Percentiles rank a stretch among this genome's conserved stretches.
Evolutionary conservation across 345 rosid genomes (phyloP).

Genomic region (Murraya paniculata): DNA sequence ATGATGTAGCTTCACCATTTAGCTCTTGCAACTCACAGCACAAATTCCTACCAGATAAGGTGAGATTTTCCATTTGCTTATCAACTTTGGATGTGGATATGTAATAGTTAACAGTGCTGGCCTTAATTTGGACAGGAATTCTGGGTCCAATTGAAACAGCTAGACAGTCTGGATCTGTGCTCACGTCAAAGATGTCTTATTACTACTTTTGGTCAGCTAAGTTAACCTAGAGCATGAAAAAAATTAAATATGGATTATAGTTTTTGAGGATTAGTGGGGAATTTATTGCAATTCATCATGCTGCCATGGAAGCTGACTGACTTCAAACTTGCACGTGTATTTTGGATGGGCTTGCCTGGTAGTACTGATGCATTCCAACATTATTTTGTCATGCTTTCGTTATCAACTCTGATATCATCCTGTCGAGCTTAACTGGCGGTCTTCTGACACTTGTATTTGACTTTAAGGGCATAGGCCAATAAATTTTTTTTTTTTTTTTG

Average conservation of each 20-base stretch:
- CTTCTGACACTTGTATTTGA: background rate
- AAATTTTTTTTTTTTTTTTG: too few species aligned
- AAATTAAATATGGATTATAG: background rate
- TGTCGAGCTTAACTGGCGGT: background rate
- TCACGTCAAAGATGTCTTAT: background rate
- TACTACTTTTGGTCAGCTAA: background rate
- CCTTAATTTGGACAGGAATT: background rate
- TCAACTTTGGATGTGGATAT: background rate
- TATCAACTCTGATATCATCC: background rate
- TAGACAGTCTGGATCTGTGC: background rate
- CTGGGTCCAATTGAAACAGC: background rate
- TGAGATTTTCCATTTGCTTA: conserved; percentile 19
- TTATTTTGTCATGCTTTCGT: background rate
- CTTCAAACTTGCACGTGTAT: background rate
- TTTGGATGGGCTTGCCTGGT: background rate
- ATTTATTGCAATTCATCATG: background rate
- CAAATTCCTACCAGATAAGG: conserved; percentile 13
- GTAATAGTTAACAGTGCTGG: background rate
- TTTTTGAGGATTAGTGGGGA: background rate
- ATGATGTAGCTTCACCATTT: conserved; percentile 15
- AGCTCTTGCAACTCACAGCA: conserved; percentile 9
- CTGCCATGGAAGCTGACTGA: background rate
- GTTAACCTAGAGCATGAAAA: background rate
- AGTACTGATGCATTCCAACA: background rate
- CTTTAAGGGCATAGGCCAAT: background rate